Evolutionary conservation across 352 stramenopile species (phyloP).

Genomic region (Pythium graminicola): DNA sequence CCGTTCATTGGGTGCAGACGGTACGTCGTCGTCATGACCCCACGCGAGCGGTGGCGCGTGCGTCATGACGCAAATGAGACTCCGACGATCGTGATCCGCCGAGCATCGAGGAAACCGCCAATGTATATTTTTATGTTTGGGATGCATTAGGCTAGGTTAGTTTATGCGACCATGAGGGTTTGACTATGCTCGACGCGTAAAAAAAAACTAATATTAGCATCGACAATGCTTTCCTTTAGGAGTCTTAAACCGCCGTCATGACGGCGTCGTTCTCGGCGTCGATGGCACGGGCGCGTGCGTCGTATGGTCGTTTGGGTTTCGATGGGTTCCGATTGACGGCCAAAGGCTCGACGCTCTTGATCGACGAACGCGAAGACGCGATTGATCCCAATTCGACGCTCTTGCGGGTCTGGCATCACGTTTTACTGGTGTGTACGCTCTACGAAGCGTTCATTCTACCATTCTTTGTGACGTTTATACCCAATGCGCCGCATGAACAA

Average conservation of each 20-base stretch:
- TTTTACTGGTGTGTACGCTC: conserved; percentile 40
- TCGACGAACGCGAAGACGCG: conserved; percentile 30
- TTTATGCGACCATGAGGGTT: too few relatives aligned
- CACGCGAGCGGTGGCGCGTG: too few relatives aligned
- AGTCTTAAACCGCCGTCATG: neutral
- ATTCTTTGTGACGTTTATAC: conserved; percentile 45
- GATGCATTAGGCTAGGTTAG: too few relatives aligned
- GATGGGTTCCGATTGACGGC: conserved; percentile 14
- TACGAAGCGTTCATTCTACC: conserved; percentile 54
- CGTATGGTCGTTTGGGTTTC: conserved; percentile 6
- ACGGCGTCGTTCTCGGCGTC: neutral
- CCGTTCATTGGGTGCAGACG: too few relatives aligned
- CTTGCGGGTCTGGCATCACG: conserved; percentile 50
- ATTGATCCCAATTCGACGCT: conserved; percentile 40
- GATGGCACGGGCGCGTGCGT: neutral
- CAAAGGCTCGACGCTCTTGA: conserved; percentile 8
- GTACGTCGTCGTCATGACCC: too few relatives aligned
- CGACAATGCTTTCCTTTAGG: too few relatives aligned
- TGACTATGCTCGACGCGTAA: too few relatives aligned
- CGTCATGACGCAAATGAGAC: too few relatives aligned
- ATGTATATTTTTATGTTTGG: too few relatives aligned
- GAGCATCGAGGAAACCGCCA: too few relatives aligned
- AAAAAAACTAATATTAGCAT: too few relatives aligned
- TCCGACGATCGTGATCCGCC: too few relatives aligned
- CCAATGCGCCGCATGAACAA: conserved; percentile 13